Conservation (phyloP, 805 yeast species). For the Nakazawaea anatomiae region DNA sequence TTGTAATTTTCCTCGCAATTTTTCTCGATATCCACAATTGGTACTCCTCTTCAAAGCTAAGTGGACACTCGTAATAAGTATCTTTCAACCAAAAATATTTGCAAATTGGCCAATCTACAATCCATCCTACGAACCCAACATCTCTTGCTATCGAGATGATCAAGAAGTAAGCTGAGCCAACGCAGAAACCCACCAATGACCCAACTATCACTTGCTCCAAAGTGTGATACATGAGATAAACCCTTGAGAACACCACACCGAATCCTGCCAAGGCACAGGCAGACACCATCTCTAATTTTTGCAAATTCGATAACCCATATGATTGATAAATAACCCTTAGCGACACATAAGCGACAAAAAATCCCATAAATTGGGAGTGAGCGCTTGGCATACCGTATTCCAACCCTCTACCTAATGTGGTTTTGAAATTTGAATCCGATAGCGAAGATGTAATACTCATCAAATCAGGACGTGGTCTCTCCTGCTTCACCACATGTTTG, state of each 20-base stretch:
- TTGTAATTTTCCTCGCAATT: neutral
- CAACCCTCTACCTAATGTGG: slow-evolving; percentile 34
- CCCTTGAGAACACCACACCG: slow-evolving; percentile 61
- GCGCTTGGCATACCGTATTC: slow-evolving; percentile 95
- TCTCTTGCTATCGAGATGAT: slow-evolving; percentile 52
- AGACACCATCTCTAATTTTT: slow-evolving; percentile 18
- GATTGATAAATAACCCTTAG: slow-evolving; percentile 38
- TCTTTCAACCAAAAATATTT: slow-evolving; percentile 53
- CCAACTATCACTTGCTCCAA: slow-evolving; percentile 73
- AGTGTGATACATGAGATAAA: slow-evolving; percentile 75
- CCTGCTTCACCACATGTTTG: slow-evolving; percentile 59
- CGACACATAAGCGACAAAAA: slow-evolving; percentile 52
- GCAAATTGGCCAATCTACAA: slow-evolving; percentile 52
- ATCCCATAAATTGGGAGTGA: slow-evolving; percentile 94
- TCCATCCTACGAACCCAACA: slow-evolving; percentile 61
- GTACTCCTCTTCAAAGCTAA: slow-evolving; percentile 42
- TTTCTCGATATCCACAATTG: slow-evolving; percentile 24
- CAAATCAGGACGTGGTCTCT: slow-evolving; percentile 49
- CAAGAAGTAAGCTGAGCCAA: slow-evolving; percentile 56
- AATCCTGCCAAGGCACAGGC: slow-evolving; percentile 25
- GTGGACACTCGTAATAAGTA: slow-evolving; percentile 44
- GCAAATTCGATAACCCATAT: slow-evolving; percentile 26
- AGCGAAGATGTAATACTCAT: slow-evolving; percentile 13
- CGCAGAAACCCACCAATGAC: slow-evolving; percentile 47
- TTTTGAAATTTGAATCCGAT: slow-evolving; percentile 25